Evolutionary conservation across 1,139 yeast species (phyloP).

Genomic region (Suhomyces choctaworum): DNA sequence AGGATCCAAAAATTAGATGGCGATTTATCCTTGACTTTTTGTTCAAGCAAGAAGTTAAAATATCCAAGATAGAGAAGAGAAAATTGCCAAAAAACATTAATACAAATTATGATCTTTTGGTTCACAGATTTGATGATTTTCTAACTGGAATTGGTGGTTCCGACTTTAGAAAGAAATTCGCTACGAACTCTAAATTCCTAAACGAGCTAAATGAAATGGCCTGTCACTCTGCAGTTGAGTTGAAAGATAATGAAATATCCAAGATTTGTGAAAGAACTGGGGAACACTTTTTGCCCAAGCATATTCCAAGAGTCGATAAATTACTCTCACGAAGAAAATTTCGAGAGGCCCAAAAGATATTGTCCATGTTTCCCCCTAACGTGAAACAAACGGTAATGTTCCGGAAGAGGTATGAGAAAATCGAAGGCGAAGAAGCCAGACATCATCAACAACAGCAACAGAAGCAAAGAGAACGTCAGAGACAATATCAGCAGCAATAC

Average conservation of each 20-base stretch:
- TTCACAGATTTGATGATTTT: constrained; percentile 24
- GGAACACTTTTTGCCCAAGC: constrained; percentile 45
- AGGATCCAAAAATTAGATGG: constrained; percentile 29
- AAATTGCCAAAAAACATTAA: constrained; percentile 25
- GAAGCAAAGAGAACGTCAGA: constrained; percentile 52
- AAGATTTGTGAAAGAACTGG: constrained; percentile 36
- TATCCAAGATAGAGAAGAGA: constrained; percentile 34
- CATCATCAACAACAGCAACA: constrained; percentile 44
- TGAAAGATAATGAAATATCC: constrained; percentile 31
- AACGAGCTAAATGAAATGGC: constrained; percentile 40
- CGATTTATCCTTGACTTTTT: constrained; percentile 25
- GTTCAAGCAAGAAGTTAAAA: constrained; percentile 28
- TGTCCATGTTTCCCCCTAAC: constrained; percentile 32
- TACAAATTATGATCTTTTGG: constrained; percentile 38
- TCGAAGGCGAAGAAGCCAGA: constrained; percentile 31
- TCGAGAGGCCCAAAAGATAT: constrained; percentile 40
- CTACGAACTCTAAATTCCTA: constrained; percentile 19
- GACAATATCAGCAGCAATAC: constrained; percentile 50
- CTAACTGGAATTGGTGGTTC: constrained; percentile 13
- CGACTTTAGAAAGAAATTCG: constrained; percentile 5
- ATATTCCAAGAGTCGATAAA: constrained; percentile 45
- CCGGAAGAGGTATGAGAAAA: constrained; percentile 27
- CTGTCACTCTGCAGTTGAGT: constrained; percentile 49
- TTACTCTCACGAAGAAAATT: constrained; percentile 41
- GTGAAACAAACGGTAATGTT: constrained; percentile 43